Conservation (phyloP, 176 grass and related monocot species). For the Zea mays region Zm-B73-REFERENCE-NAM-5.0 NC_050096.1:251866501-251867000, state of each 20-base stretch:
- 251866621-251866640: neutral
- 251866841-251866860: neutral
- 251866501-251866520: neutral
- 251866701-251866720: neutral
- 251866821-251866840: neutral
- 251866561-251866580: slow-evolving; percentile 10
- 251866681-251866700: neutral
- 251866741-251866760: neutral
- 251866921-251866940: slow-evolving; percentile 24
- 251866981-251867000: slow-evolving; percentile 30
- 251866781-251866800: neutral
- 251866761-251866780: neutral
- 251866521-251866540: neutral
- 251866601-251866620: neutral
- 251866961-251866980: neutral
- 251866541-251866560: neutral
- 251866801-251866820: neutral
- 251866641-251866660: no score
- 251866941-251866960: neutral
- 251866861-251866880: slow-evolving; percentile 46
- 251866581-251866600: slow-evolving; percentile 10
- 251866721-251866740: neutral
- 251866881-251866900: neutral
- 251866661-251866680: no score
- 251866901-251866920: slow-evolving; percentile 28